These are phyloP conservation scores for Calonectria fujianensis DNA, from an alignment of 2,329 filamentous ascomycete species.

Conservation along the genomic window DNA sequence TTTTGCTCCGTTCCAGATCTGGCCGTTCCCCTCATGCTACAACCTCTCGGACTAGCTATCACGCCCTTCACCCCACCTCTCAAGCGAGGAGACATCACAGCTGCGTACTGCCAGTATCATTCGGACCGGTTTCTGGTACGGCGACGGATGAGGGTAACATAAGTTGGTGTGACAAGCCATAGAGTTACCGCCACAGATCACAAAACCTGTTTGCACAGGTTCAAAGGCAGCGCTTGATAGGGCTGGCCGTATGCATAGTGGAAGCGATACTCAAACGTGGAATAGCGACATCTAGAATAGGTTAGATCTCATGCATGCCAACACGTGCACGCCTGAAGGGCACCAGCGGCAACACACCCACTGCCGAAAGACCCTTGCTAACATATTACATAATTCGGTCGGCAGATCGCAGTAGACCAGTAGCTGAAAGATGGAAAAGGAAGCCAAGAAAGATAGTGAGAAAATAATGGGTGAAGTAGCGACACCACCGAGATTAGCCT, in stretches of 20 bases:
- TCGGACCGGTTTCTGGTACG: neutral
- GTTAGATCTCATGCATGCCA: slow-evolving; percentile 10
- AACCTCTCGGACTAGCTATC: neutral
- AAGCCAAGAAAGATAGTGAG: neutral
- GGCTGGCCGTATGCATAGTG: neutral
- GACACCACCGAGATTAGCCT: neutral
- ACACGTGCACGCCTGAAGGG: slow-evolving; percentile 10
- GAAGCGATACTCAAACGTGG: slow-evolving; percentile 22
- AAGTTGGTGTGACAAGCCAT: neutral
- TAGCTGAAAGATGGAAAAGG: neutral
- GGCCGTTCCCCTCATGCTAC: neutral
- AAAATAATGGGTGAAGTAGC: neutral
- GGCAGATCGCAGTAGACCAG: neutral
- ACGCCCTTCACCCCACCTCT: neutral
- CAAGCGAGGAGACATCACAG: neutral
- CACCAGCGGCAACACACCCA: slow-evolving; percentile 11
- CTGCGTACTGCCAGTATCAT: neutral
- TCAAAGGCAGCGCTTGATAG: neutral
- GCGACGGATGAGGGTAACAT: neutral
- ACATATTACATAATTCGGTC: neutral
- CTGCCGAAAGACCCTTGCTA: slow-evolving; percentile 1
- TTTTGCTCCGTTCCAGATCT: neutral
- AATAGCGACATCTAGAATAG: neutral
- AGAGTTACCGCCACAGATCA: neutral
- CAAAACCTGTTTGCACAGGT: slow-evolving; percentile 13